Conservation (phyloP, 768 basidiomycete genomes). For the Psilocybe cyanescens region DNA sequence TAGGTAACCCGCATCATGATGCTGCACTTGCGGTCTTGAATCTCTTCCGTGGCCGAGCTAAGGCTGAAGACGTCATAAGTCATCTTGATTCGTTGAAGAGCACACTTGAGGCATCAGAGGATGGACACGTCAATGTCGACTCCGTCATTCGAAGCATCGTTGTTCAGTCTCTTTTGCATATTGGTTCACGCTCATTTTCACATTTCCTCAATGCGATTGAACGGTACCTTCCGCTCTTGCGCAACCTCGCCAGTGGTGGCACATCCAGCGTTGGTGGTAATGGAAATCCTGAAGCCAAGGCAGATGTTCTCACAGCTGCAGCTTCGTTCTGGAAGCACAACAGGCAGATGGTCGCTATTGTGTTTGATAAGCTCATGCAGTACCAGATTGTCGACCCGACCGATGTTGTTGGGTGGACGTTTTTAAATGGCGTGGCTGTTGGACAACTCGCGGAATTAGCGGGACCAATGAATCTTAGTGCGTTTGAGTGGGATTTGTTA, state of each 20-base stretch:
- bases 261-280: conserved; percentile 36
- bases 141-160: conserved; percentile 74
- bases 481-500: conserved; percentile 86
- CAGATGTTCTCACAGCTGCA: conserved; percentile 71
- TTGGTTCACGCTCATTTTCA: conserved; percentile 95
- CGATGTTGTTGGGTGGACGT: conserved; percentile 88
- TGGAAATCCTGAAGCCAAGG: conserved; percentile 60
- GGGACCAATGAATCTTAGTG: conserved; percentile 47
- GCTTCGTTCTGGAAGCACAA: conserved; percentile 85
- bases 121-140: conserved; percentile 65
- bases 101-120: conserved; percentile 62
- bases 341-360: conserved; percentile 86
- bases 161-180: conserved; percentile 85
- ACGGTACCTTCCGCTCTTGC: conserved; percentile 82
- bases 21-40: conserved; percentile 77
- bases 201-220: conserved; percentile 98
- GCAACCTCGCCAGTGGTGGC: conserved; percentile 59
- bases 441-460: conserved; percentile 40
- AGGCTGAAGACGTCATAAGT: conserved; percentile 77
- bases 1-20: conserved; percentile 81
- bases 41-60: conserved; percentile 81
- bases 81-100: conserved; percentile 74
- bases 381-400: conserved; percentile 96
- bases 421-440: conserved; percentile 55
- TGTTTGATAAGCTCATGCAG: conserved; percentile 97